phyloP scores from a whole-genome alignment of 1,139 yeast genomes.

The Suhomyces chickasaworum region DNA sequence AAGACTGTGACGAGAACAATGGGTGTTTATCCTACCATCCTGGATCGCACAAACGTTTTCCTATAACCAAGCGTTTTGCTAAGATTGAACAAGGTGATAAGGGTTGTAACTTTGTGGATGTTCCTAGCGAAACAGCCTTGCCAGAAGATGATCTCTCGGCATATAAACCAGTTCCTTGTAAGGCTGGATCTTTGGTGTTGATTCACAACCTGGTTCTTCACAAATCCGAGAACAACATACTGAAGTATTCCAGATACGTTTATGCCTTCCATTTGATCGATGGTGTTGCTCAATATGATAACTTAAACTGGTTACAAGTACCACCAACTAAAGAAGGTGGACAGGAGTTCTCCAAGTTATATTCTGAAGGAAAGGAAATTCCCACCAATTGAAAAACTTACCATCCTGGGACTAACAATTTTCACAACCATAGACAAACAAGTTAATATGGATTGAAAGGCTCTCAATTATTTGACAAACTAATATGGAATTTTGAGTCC shows the following conservation, averaged over 20 bases:
- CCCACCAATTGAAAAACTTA: neutral
- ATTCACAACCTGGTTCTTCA: slow-evolving; percentile 74
- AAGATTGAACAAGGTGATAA: slow-evolving; percentile 48
- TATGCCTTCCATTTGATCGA: slow-evolving; percentile 82
- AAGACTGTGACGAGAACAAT: slow-evolving; percentile 66
- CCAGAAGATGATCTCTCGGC: slow-evolving; percentile 32
- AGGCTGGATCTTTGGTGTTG: slow-evolving; percentile 69
- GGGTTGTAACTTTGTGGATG: slow-evolving; percentile 54
- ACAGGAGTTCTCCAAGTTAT: slow-evolving; percentile 55
- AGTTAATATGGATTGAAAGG: too few species aligned
- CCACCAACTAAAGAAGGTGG: slow-evolving; percentile 66
- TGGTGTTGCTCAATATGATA: slow-evolving; percentile 60
- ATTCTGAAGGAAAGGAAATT: slow-evolving; percentile 10
- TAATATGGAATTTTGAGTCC: too few species aligned
- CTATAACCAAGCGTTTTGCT: slow-evolving; percentile 67
- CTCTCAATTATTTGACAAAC: too few species aligned
- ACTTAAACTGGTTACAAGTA: slow-evolving; percentile 73
- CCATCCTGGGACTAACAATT: too few species aligned
- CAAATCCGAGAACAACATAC: slow-evolving; percentile 63
- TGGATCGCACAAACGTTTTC: slow-evolving; percentile 64
- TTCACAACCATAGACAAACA: too few species aligned
- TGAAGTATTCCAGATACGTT: slow-evolving; percentile 64
- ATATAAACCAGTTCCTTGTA: slow-evolving; percentile 59
- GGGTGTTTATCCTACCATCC: slow-evolving; percentile 78
- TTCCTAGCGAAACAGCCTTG: slow-evolving; percentile 22